Percentiles rank a stretch among this genome's conserved stretches.
phyloP scores from a whole-genome alignment of 1,284 basidiomycete genomes.

The Microbotryum saponariae region DNA sequence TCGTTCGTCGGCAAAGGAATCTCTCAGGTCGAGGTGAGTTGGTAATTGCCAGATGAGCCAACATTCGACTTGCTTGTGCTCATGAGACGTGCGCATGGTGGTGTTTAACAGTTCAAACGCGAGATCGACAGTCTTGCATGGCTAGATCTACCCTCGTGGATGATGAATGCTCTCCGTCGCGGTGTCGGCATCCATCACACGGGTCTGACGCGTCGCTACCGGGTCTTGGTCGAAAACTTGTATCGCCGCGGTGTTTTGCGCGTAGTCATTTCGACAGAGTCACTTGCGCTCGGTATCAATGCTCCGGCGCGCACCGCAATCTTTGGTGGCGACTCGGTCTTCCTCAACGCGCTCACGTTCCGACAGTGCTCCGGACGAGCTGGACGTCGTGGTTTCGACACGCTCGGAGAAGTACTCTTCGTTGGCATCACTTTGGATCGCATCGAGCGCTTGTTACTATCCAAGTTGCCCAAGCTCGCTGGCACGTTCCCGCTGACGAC shows the following conservation, averaged over 20 bases:
- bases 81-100: neutral
- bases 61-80: neutral
- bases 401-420: slow-evolving; percentile 62
- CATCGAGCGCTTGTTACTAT: slow-evolving; percentile 56
- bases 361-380: slow-evolving; percentile 63
- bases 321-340: slow-evolving; percentile 61
- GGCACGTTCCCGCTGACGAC: slow-evolving; percentile 60
- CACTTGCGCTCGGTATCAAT: slow-evolving; percentile 64
- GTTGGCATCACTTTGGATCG: slow-evolving; percentile 57
- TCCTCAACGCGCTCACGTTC: slow-evolving; percentile 58
- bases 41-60: slow-evolving; percentile 33
- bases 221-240: slow-evolving; percentile 55
- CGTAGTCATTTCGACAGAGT: slow-evolving; percentile 59
- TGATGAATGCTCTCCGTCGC: slow-evolving; percentile 48
- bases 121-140: slow-evolving; percentile 47
- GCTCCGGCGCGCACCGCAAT: slow-evolving; percentile 59
- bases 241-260: slow-evolving; percentile 53
- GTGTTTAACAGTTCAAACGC: slow-evolving; percentile 37
- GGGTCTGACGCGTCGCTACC: slow-evolving; percentile 59
- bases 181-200: slow-evolving; percentile 62
- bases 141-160: slow-evolving; percentile 43
- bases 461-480: slow-evolving; percentile 54
- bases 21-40: slow-evolving; percentile 42
- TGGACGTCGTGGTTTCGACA: slow-evolving; percentile 60
- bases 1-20: slow-evolving; percentile 51